Base-by-base conservation (phyloP, 805 yeast species). In the Candida schatavii region DNA sequence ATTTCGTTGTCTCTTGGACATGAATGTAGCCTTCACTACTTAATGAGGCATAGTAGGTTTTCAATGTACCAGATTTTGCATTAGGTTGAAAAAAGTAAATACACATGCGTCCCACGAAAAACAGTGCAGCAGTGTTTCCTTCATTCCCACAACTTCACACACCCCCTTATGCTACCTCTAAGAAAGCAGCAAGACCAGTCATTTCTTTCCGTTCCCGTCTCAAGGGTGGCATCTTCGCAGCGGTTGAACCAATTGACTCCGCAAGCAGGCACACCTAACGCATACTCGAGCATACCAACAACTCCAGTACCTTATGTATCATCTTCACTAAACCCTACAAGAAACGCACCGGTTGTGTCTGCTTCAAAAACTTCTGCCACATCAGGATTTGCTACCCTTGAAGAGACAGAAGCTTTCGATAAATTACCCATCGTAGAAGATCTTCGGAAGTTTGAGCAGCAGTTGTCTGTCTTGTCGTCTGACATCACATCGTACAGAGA, bases 291-390 rank as follows among this genome's bases (percentile, higher is more conserved):
- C 5, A 54, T 54, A n/a, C 62, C 68, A 4, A 44, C 61, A 2
- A 53, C 61, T 1, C 62, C 66, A 3, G 46, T 46, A n/a, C 44
- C 54, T 6, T 65, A 66, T 43, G 63, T 64, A 25, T 50, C 64
- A 6, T 65, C 72, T 14, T 65, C 73, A 11, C 56, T 69, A 28
- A 70, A 69, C 42, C 75, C 74, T 9, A 54, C 52, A 20, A 52
- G 56, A 43, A 62, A 62, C 45, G 36, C 54, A 7, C 65, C 66
- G 2, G 54, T 51, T n/a, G 46, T 55, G 5, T 47, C 58, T 2
- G 56, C 51, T 22, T n/a, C n/a, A n/a, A n/a, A n/a, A n/a, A n/a
- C n/a, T 7, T 45, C 42, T 37, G 32, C 32, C 10, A 13, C 32
- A n/a, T 13, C 32, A 13, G 10, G 17, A n/a, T 44, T 47, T 34